A percentile compares a stretch with the other conserved stretches of the same genome.
phyloP scores from a whole-genome alignment of 1,284 basidiomycete species.

The Ganoderma multipileum region DNA sequence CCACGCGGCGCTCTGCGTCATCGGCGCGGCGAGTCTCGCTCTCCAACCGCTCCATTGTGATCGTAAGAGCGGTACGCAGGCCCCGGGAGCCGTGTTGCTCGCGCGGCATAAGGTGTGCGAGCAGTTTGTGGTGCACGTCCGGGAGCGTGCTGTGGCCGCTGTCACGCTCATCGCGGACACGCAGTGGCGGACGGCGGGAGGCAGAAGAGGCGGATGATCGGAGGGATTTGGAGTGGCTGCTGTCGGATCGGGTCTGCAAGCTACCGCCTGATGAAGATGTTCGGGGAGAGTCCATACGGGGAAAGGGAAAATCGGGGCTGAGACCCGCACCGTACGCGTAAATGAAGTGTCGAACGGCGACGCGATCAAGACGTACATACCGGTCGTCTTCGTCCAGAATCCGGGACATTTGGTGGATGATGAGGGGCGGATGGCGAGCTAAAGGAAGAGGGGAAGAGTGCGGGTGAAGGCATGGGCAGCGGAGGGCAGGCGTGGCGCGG shows the following conservation, averaged over 20 bases:
- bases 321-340: constrained; percentile 4
- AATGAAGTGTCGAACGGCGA: constrained; percentile 3
- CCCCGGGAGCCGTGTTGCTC: constrained; percentile 49
- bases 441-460: constrained; percentile 20
- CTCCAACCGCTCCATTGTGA: constrained; percentile 50
- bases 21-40: constrained; percentile 52
- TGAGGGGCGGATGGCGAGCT: constrained; percentile 20
- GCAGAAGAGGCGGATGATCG: constrained; percentile 28
- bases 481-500: constrained; percentile 24
- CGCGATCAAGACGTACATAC: constrained; percentile 16
- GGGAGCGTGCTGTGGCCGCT: constrained; percentile 23
- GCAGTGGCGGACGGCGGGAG: constrained; percentile 22
- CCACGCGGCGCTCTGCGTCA: constrained; percentile 51
- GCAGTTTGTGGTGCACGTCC: constrained; percentile 31
- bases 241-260: constrained; percentile 26
- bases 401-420: constrained; percentile 20
- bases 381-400: constrained; percentile 25
- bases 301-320: constrained; percentile 34
- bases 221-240: constrained; percentile 29
- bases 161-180: constrained; percentile 28
- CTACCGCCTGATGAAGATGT: constrained; percentile 32
- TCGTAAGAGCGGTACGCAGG: constrained; percentile 45
- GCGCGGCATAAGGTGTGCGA: constrained; percentile 42
- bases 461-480: constrained; percentile 22
- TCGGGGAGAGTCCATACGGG: constrained; percentile 31